Evolutionary conservation across 495 filamentous ascomycete species (phyloP), one percentile per base, ranked within the genome.

Genomic region (Penicillium argentinense): DNA sequence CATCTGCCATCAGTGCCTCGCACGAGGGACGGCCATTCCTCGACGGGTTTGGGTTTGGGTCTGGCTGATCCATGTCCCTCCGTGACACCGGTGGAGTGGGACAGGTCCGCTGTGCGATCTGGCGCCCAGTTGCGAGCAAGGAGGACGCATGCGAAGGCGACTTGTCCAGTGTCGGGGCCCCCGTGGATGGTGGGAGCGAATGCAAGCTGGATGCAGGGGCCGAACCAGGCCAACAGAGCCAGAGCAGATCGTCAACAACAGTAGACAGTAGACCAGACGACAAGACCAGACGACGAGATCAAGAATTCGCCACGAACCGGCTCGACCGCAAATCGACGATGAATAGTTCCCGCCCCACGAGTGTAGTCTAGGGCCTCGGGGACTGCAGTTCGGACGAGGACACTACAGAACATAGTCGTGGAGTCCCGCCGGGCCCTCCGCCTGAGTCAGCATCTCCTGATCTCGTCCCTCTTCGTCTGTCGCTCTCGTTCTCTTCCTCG

Each of bases 371-470:
- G n/a, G n/a, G n/a, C n/a, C n/a, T n/a, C n/a, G n/a, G n/a, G n/a
- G n/a, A n/a, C n/a, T n/a, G n/a, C n/a, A n/a, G n/a, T n/a, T n/a
- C n/a, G n/a, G n/a, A n/a, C n/a, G n/a, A n/a, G n/a, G n/a, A n/a
- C n/a, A n/a, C n/a, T n/a, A n/a, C n/a, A n/a, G n/a, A n/a, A n/a
- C n/a, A n/a, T n/a, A n/a, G n/a, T 44, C 42, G 54, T 43, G 16
- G 47, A 13, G 21, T 19, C 12, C 18, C 19, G 37, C 33, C 24
- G 23, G 19, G 23, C 42, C 39, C 36, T 28, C 40, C 23, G 45
- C 49, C 16, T 42, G 51, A 60, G 50, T 60, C 56, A 63, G 61
- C 58, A 62, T 59, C 62, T 68, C 64, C 57, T 63, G 46, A 59
- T 61, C 47, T 53, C 43, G 40, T 40, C 36, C 30, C 48, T 47